Evolutionary conservation across 164 flowering plant species (phyloP).

Genomic region (Tinospora cordifolia): DNA sequence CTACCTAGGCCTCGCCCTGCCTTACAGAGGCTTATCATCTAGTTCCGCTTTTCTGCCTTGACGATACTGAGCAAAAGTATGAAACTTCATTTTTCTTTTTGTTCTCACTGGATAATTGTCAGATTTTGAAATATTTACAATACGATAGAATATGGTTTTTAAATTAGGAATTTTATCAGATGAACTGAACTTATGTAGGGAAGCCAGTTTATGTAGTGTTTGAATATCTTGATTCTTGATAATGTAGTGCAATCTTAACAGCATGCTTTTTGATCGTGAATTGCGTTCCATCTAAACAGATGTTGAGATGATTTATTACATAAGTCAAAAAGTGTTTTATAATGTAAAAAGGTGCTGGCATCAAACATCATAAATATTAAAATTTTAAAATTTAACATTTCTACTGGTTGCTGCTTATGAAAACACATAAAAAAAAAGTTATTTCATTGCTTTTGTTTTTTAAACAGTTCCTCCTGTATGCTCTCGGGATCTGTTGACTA

Average conservation of each 20-base stretch:
- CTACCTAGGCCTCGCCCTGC: too few species aligned
- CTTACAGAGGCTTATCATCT: too few species aligned
- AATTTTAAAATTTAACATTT: too few species aligned
- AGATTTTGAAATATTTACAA: not conserved
- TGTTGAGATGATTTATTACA: too few species aligned
- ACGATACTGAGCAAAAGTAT: conserved; percentile 1
- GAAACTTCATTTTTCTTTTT: not conserved
- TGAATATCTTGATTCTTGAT: too few species aligned
- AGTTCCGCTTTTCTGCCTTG: too few species aligned
- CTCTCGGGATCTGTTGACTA: not conserved
- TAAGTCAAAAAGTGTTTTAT: too few species aligned
- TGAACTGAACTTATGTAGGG: not conserved
- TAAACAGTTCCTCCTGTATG: not conserved
- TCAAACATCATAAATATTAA: too few species aligned
- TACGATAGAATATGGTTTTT: not conserved
- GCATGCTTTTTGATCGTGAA: not conserved
- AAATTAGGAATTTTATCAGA: not conserved
- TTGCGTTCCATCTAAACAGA: not conserved
- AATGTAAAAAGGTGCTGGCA: too few species aligned
- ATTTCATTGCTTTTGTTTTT: not conserved
- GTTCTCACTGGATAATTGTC: not conserved
- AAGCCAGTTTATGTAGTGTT: not conserved
- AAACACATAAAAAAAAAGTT: not conserved
- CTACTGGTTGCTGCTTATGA: not conserved
- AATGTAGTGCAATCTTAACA: not conserved